Evolutionary conservation across 257 asterid genomes (phyloP), one percentile per base, ranked within the genome.

Genomic region (Thymus mandschuricus): DNA sequence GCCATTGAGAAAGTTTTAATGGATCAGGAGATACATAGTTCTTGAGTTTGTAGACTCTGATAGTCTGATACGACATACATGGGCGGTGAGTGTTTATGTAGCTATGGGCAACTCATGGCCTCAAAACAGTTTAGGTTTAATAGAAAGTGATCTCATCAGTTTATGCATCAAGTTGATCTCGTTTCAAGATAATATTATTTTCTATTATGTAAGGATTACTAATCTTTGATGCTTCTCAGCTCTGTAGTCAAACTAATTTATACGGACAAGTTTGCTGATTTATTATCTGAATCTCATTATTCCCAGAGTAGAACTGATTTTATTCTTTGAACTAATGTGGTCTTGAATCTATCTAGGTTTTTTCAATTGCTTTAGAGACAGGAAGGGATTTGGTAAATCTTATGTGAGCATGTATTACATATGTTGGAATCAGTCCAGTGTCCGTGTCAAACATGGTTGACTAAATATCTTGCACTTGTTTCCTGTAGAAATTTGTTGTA

Each of bases 261-360:
- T 27, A 43, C 21, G 21, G 21, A 21, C 44, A 21, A 41, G 33
- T 8, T 54, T 68, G 33, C 40, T 43, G 13, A 15, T 55, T 40
- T 68, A n/a, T 68, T 54, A 68, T 38, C 29, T 13, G 64, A 55
- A 29, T 68, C 38, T 68, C 62, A 38, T 38, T 68, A 38, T 38
- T 3, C 51, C 51, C 54, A 6, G 43, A 45, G 41, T 29, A 64
- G 10, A 44, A 28, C 12, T 45, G 44, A 35, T 30, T 29, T 45
- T 7, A 7, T 51, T 67, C 62, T 51, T 52, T 8, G 13, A 6
- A 2, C 12, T 52, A 40, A 30, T 38, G 28, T 35, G 50, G 11
- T 54, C 55, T 9, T 28, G 33, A 21, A 40, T 35, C 64, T 43
- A 56, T 49, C 51, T 55, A 41, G 55, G 41, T 12, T 54, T 29